Conservation (phyloP, 2,329 filamentous ascomycete species). For the Myriosclerotinia scirpicola region DNA sequence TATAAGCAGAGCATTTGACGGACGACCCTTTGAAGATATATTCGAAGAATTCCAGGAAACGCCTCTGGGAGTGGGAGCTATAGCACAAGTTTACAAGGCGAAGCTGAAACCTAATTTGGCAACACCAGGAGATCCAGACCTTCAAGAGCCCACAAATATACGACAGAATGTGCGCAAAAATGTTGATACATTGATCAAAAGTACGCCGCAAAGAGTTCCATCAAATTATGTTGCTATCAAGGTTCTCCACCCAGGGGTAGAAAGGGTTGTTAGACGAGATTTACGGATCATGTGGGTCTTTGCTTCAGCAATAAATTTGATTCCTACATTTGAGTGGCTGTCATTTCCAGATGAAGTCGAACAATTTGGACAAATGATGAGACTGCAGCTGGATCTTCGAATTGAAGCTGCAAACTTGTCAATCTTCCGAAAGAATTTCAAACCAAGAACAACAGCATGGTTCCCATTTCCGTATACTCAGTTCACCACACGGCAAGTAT, state of each 20-base stretch:
- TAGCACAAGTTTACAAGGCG: constrained; percentile 96
- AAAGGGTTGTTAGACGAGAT: constrained; percentile 86
- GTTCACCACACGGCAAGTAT: constrained; percentile 86
- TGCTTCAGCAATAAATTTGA: constrained; percentile 75
- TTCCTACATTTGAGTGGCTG: constrained; percentile 96
- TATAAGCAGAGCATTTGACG: constrained; percentile 78
- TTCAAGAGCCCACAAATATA: constrained; percentile 56
- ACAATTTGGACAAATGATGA: constrained; percentile 99
- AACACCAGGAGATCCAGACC: constrained; percentile 57
- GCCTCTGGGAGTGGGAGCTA: constrained; percentile 90
- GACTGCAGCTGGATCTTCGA: constrained; percentile 88
- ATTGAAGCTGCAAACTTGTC: constrained; percentile 91
- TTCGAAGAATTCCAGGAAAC: constrained; percentile 93
- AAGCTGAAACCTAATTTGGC: constrained; percentile 81
- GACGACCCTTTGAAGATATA: constrained; percentile 79
- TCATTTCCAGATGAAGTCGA: constrained; percentile 91
- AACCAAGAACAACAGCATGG: constrained; percentile 85
- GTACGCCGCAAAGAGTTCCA: constrained; percentile 77
- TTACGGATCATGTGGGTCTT: constrained; percentile 94
- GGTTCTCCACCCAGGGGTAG: constrained; percentile 88
- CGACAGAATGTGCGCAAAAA: constrained; percentile 73
- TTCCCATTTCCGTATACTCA: constrained; percentile 93
- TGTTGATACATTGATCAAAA: constrained; percentile 84
- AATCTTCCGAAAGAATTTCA: constrained; percentile 88
- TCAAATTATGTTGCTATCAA: constrained; percentile 95